Evolutionary conservation across 129 eudicot species (phyloP).

Genomic region (Helichrysum umbraculigerum): DNA sequence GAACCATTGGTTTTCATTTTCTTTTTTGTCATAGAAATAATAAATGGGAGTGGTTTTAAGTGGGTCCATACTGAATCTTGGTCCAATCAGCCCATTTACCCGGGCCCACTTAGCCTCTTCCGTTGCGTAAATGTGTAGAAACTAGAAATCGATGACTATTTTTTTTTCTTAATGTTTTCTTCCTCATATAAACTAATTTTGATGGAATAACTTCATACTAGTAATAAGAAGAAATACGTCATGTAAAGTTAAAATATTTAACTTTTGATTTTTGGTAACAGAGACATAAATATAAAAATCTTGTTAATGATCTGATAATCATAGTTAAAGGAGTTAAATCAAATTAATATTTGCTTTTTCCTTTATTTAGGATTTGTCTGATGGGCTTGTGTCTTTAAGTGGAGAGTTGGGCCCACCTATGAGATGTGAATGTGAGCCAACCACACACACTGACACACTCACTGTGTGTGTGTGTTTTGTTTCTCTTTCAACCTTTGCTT

Average conservation of each 20-base stretch:
- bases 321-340: neutral
- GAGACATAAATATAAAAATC: neutral
- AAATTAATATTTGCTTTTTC: neutral
- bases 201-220: neutral
- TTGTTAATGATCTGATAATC: neutral
- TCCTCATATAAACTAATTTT: neutral
- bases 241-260: too few species aligned
- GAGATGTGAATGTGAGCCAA: constrained; percentile 23
- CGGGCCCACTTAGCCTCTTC: constrained; percentile 21
- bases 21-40: neutral
- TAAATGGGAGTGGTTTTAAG: constrained; percentile 24
- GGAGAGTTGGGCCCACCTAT: constrained; percentile 26
- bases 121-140: constrained; percentile 22
- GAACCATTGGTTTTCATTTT: constrained; percentile 12
- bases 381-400: constrained; percentile 26
- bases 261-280: neutral
- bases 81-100: constrained; percentile 24
- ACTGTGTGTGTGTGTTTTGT: constrained; percentile 21
- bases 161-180: neutral
- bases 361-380: neutral
- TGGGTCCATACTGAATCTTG: constrained; percentile 28
- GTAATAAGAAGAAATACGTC: neutral
- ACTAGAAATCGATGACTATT: neutral
- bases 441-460: constrained; percentile 26
- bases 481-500: constrained; percentile 30